Conservation (phyloP, 176 grass and related monocot species). For the Oropetium thomaeum region DNA sequence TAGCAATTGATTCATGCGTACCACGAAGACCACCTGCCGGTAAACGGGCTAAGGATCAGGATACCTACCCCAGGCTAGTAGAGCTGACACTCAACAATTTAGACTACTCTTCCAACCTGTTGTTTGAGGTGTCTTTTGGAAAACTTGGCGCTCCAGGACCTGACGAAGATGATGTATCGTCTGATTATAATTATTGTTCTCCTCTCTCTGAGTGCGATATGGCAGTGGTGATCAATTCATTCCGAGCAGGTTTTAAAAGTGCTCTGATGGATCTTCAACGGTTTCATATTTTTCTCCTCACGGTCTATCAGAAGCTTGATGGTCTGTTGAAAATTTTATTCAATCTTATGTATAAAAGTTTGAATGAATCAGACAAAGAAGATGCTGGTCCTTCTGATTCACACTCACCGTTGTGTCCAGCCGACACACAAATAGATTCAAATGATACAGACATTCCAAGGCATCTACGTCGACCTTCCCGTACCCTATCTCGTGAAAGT, state of each 20-base stretch:
- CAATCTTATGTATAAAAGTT: conserved; percentile 63
- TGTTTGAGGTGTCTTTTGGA: conserved; percentile 76
- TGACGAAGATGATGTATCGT: conserved; percentile 39
- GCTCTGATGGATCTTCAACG: conserved; percentile 80
- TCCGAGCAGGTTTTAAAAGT: conserved; percentile 73
- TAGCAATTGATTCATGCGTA: conserved; percentile 86
- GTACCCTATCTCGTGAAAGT: conserved; percentile 53
- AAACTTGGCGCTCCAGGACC: conserved; percentile 71
- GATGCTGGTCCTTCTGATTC: conserved; percentile 56
- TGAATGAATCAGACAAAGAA: conserved; percentile 65
- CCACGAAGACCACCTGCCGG: conserved; percentile 81
- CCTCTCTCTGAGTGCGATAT: conserved; percentile 59
- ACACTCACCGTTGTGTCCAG: conserved; percentile 40
- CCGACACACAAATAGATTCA: conserved; percentile 42
- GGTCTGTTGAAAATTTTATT: conserved; percentile 61
- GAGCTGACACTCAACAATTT: conserved; percentile 82
- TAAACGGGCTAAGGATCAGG: conserved; percentile 81
- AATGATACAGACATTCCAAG: conserved; percentile 49
- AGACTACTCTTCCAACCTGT: conserved; percentile 73
- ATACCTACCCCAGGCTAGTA: conserved; percentile 78
- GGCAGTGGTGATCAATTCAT: conserved; percentile 55
- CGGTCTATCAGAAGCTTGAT: conserved; percentile 86
- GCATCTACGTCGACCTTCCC: conserved; percentile 42
- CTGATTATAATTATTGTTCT: conserved; percentile 39
- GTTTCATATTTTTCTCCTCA: conserved; percentile 87